Base-by-base conservation (phyloP, 2,329 filamentous ascomycete species). In the Monosporascus sp. region DNA sequence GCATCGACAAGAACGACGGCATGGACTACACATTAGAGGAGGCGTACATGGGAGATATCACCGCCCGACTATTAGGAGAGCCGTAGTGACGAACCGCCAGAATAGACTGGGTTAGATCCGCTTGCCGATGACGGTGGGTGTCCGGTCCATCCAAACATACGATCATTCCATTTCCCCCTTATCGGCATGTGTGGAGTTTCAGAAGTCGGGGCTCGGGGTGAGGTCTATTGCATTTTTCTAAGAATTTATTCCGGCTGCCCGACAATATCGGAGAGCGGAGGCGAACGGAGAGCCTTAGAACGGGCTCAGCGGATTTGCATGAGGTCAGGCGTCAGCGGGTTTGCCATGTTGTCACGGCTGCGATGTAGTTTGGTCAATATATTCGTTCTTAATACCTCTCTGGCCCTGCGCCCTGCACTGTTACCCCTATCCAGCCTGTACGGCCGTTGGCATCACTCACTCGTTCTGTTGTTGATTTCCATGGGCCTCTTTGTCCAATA, bases 11-110 rank as follows among this genome's bases (percentile, higher is more conserved):
- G 18, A 90, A 87, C 61, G 81, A 80, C 26, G 91, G 91, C 0
- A 77, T 86, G 60, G 88, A 94, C 66, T 94, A 95, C 68, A 86
- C 89, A 63, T 75, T 96, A n/a, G 90, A 95, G 66, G 89, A 94
- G 64, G 91, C 87, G 1, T 92, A 91, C 62, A 90, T 96, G 81
- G 91, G 89, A 3, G 91, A 96, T 61, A 87, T 97, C 58, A 96
- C 90, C 0, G 89, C 91, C 18, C 80, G 88, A 54, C 80, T 97
- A 7, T 84, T 97, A 37, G 89, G 89, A 38, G 92, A 97, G 71
- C 80, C 64, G 3, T 66, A 48, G 47, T 7, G 31, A 20, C 22
- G 14, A 18, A 11, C 31, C 14, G 14, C n/a, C 14, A 14, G 20
- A n/a, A 26, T 8, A 20, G 18, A 20, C 22, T 24, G n/a, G n/a